These are phyloP conservation scores for Aureobasidium namibiae DNA, from an alignment of 2,329 filamentous ascomycete genomes.

Conservation along the genomic window DNA sequence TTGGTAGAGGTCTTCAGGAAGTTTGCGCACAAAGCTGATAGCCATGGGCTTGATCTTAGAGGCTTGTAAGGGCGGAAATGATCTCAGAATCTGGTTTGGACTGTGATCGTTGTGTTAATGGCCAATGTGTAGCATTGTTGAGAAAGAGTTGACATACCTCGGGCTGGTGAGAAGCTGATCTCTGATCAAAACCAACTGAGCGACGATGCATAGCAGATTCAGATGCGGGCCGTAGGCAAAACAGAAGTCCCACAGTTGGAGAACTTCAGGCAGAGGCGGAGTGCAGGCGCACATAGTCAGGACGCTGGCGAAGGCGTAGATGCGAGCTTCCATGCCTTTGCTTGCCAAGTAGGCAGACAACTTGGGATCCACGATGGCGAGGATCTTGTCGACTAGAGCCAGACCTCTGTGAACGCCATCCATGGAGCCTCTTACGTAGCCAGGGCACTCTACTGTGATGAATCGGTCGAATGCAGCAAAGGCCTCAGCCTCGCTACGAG, in stretches of 20 bases:
- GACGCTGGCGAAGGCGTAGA: conserved; percentile 94
- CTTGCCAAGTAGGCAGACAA: conserved; percentile 74
- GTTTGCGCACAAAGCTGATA: conserved; percentile 77
- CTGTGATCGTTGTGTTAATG: conserved; percentile 41
- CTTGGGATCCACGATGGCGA: conserved; percentile 85
- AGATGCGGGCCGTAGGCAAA: conserved; percentile 93
- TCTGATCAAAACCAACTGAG: conserved; percentile 82
- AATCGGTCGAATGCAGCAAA: conserved; percentile 86
- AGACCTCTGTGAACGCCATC: conserved; percentile 92
- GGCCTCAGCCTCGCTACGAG: conserved; percentile 87
- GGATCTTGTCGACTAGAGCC: conserved; percentile 80
- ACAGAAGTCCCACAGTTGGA: conserved; percentile 92
- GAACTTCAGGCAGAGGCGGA: conserved; percentile 83
- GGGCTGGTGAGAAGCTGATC: conserved; percentile 74
- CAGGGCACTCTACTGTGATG: conserved; percentile 79
- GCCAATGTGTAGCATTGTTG: too few species aligned
- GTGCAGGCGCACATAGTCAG: conserved; percentile 93
- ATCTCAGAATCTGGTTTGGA: conserved; percentile 84
- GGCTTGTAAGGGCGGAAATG: conserved; percentile 75
- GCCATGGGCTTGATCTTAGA: conserved; percentile 74
- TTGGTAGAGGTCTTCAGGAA: conserved; percentile 82
- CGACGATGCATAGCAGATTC: conserved; percentile 93
- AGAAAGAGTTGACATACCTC: conserved; percentile 52
- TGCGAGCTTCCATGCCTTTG: conserved; percentile 83
- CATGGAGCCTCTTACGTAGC: conserved; percentile 93